Evolutionary conservation across 2,329 filamentous ascomycete genomes (phyloP), one percentile per base, ranked within the genome.

Genomic region (Hypoxylon sp.): DNA sequence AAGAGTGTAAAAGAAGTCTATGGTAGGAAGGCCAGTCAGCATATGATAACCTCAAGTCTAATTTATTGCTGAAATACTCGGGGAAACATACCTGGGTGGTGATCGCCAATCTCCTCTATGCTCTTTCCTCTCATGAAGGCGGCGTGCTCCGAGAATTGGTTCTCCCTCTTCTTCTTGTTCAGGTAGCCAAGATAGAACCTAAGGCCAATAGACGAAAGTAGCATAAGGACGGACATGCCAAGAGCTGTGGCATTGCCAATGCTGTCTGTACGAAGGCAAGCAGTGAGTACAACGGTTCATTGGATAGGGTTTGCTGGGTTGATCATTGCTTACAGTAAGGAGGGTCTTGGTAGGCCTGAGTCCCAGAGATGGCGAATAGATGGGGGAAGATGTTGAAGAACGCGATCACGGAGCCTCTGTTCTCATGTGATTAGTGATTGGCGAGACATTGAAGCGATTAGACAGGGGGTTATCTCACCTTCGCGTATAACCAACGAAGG

Each of bases 401-500:
- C 2, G 72, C 72, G 14, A 71, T 35, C 26, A 67, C 66, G n/a
- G 72, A 70, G 11, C 70, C 72, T 57, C 71, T 71, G 57, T 52
- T 37, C 2, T 0, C 26, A 14, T 4, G 17, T 11, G 6, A 22
- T 67, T 51, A 63, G 60, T 24, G 9, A 11, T 24, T 24, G 13
- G 22, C 14, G 10, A 35, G n/a, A 3, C 24, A 17, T 6, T 2
- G 6, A 26, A 14, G 9, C 10, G 10, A 9, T 44, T 3, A 5
- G 8, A 50, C 13, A 33, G 22, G 29, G 50, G 31, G 6, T 35
- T 9, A 6, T 47, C 53, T 59, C 29, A 70, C 70, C 70, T 71
- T 56, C 72, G 67, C 8, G 74, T 76, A 56, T 76, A 76, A 8
- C 74, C 74, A 19, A 73, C 55, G 58, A 74, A 73, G 51, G 70